Base-by-base conservation (phyloP, 768 basidiomycete species). In the Pisolithus orientalis region DNA sequence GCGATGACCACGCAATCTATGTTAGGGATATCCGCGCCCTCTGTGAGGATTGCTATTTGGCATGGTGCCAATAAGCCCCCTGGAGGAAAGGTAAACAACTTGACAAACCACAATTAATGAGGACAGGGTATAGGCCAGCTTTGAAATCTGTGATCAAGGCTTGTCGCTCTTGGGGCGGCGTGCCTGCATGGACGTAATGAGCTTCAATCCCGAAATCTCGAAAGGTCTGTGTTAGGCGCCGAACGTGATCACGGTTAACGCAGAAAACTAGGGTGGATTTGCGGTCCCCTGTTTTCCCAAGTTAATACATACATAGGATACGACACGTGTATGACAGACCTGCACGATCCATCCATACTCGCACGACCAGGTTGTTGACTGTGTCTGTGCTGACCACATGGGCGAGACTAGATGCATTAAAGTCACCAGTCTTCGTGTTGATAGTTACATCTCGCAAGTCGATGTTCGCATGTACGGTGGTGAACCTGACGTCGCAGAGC, bases 201-300 rank as follows among this genome's bases (percentile, higher is more conserved):
- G 94, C 94, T 64, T 96, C 94, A 37, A 96, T 69, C 1, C 92
- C 94, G 27, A 76, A 80, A 8, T 70, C 69, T 34, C 85, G 80
- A 62, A 95, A 98, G 2, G 75, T 67, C 38, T 77, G 75, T 0
- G 93, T 90, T 40, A 98, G 71, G 5, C 78, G 78, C 40, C 76
- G 71, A 34, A 95, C 88, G 65, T 98, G 95, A 0, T 80, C 76
- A 1, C 95, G 65, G 57, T 90, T 85, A 51, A 94, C 87, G 55
- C 90, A 93, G 64, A 98, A 97, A n/a, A 95, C 80, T 4, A 98
- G 73, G 0, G 93, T 96, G 2, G 94, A 94, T 67, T 83, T 85
- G 44, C 94, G 80, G 10, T 75, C 72, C 6, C 72, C 79, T 85
- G 57, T 32, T 55, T 16, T 39, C 21, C 11, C 55, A 34, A 5